phyloP scores from a whole-genome alignment of 2,329 filamentous ascomycete species.

The Monilinia fructigena region DNA sequence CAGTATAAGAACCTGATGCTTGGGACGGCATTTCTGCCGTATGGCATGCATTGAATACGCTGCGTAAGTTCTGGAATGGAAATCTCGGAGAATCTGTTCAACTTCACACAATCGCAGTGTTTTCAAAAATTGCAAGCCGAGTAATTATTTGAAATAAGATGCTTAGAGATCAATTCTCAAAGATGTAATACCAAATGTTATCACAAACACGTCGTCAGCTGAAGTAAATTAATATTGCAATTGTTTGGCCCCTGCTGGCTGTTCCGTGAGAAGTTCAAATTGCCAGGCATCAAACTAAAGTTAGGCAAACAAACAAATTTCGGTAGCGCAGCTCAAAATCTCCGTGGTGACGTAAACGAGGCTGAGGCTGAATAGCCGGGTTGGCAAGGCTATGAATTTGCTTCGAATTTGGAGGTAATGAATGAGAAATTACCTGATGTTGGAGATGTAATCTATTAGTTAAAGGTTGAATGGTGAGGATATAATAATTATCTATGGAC shows the following conservation, averaged over 20 bases:
- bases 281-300: constrained; percentile 16
- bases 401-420: neutral
- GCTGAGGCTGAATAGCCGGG: neutral
- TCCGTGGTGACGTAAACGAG: constrained; percentile 16
- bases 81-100: constrained; percentile 10
- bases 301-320: constrained; percentile 5
- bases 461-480: neutral
- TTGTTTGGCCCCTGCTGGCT: constrained; percentile 16
- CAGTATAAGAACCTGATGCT: constrained; percentile 92
- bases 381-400: neutral
- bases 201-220: constrained; percentile 23
- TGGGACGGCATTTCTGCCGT: constrained; percentile 74
- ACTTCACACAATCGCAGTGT: constrained; percentile 3
- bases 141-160: neutral
- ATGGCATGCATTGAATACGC: constrained; percentile 57
- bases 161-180: neutral
- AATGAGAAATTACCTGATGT: neutral
- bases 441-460: neutral
- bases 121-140: constrained; percentile 6
- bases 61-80: constrained; percentile 5
- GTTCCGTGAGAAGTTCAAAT: constrained; percentile 2
- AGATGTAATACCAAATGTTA: constrained; percentile 13
- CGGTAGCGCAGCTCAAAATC: neutral
- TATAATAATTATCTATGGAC: neutral
- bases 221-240: constrained; percentile 3